Evolutionary conservation across 1,284 basidiomycete genomes (phyloP).

Genomic region (Ustilago lituana): DNA sequence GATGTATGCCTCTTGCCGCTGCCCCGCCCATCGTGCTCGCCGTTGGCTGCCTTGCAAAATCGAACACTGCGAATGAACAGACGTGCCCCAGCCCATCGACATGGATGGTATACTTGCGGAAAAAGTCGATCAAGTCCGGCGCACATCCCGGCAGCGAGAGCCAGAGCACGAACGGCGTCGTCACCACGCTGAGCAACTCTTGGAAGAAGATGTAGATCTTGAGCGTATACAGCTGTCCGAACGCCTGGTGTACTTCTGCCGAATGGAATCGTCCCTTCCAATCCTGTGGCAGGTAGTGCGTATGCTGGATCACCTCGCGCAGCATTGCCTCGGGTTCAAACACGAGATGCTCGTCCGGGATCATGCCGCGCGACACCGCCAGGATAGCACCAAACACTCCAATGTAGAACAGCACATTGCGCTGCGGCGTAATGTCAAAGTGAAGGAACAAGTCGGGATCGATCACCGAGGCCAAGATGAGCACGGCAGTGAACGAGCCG

Average conservation of each 20-base stretch:
- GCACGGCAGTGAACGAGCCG: constrained; percentile 93
- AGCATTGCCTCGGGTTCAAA: constrained; percentile 93
- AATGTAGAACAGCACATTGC: constrained; percentile 92
- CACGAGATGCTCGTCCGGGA: constrained; percentile 87
- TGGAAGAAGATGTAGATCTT: constrained; percentile 77
- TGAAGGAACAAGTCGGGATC: constrained; percentile 87
- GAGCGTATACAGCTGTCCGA: constrained; percentile 58
- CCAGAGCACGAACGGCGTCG: constrained; percentile 94
- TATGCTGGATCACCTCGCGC: constrained; percentile 88
- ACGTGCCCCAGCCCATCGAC: constrained; percentile 95
- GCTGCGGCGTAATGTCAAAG: constrained; percentile 91
- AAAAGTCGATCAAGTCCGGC: constrained; percentile 69
- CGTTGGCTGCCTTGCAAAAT: constrained; percentile 77
- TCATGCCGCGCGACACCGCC: constrained; percentile 90
- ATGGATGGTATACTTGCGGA: constrained; percentile 82
- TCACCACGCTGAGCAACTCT: constrained; percentile 87
- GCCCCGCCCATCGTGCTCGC: constrained; percentile 70
- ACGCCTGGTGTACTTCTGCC: constrained; percentile 53
- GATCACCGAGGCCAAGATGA: constrained; percentile 86
- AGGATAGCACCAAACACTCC: constrained; percentile 86
- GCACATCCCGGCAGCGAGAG: constrained; percentile 88
- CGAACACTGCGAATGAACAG: constrained; percentile 97
- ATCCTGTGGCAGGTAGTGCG: constrained; percentile 91
- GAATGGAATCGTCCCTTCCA: constrained; percentile 92
- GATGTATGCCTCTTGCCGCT: constrained; percentile 24